phyloP scores from a whole-genome alignment of 805 yeast species.

The Myxozyma vanderwaltii region DNA sequence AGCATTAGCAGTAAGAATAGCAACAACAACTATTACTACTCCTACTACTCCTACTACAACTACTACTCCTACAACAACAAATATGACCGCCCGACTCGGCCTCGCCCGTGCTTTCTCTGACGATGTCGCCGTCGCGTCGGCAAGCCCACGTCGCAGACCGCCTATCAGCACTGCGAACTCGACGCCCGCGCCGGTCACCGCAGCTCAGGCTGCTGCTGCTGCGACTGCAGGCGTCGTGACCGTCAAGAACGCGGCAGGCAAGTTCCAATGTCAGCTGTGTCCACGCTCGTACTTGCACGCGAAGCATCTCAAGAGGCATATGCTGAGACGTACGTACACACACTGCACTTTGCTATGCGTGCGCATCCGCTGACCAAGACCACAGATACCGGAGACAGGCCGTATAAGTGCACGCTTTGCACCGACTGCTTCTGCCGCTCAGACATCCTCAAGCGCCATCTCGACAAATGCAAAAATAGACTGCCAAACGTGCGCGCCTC shows the following conservation, averaged over 20 bases:
- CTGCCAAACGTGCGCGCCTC: slow-evolving; percentile 1
- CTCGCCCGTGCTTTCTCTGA: slow-evolving; percentile 11
- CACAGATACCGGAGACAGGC: slow-evolving; percentile 73
- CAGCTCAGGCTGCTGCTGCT: slow-evolving; percentile 22
- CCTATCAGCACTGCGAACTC: too few species aligned
- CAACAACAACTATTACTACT: too few species aligned
- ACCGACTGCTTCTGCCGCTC: slow-evolving; percentile 57
- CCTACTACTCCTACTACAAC: neutral
- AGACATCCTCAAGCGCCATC: slow-evolving; percentile 77
- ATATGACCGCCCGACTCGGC: neutral
- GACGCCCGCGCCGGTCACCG: slow-evolving; percentile 3
- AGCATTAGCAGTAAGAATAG: too few species aligned
- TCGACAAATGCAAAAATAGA: slow-evolving; percentile 36
- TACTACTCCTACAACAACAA: neutral
- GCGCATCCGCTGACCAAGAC: too few species aligned
- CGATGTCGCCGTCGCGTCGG: slow-evolving; percentile 2
- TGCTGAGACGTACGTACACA: slow-evolving; percentile 54
- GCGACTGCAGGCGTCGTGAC: slow-evolving; percentile 19
- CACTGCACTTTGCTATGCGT: too few species aligned
- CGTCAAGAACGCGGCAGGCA: slow-evolving; percentile 54
- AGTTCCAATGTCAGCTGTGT: slow-evolving; percentile 38
- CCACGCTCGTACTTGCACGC: slow-evolving; percentile 45
- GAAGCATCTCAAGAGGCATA: slow-evolving; percentile 81
- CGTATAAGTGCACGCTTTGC: slow-evolving; percentile 76
- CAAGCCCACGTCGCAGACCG: too few species aligned